These are phyloP conservation scores for Gracilariopsis chorda DNA, from an alignment of 23 red algal genomes.

Conservation along the genomic window DNA sequence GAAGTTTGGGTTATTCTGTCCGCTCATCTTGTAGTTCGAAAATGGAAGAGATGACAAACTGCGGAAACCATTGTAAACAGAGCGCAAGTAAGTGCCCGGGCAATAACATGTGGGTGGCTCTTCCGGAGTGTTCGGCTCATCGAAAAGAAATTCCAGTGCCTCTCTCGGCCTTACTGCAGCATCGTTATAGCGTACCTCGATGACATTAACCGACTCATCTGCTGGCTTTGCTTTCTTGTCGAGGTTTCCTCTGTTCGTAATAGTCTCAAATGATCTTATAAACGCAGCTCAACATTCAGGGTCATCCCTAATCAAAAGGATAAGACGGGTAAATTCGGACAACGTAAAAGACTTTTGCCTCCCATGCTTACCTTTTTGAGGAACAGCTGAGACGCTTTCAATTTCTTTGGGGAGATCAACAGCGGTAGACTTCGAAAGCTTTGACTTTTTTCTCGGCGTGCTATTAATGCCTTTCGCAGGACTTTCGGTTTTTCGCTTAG, in stretches of 20 bases:
- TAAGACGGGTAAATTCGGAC: neutral
- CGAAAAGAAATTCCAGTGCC: neutral
- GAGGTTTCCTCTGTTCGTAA: neutral
- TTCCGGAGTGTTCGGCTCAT: neutral
- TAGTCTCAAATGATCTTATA: neutral
- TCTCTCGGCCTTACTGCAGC: neutral
- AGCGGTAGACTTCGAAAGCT: neutral
- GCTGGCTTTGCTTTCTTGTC: neutral
- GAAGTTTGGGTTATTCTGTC: neutral
- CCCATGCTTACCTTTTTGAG: neutral
- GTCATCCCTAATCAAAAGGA: neutral
- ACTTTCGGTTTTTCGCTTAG: neutral
- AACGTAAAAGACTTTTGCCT: neutral
- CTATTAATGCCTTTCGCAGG: neutral
- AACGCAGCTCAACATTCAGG: neutral
- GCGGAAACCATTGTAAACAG: neutral
- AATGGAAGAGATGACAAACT: neutral
- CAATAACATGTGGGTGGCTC: neutral
- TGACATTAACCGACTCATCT: constrained; percentile 1
- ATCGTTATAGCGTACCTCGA: neutral
- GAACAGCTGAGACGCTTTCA: neutral
- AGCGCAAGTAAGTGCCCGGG: neutral
- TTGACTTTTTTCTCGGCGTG: neutral
- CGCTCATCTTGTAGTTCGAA: neutral
- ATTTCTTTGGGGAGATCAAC: neutral